phyloP scores from a whole-genome alignment of 2,329 filamentous ascomycete genomes.

The Colletotrichum eleusines region DNA sequence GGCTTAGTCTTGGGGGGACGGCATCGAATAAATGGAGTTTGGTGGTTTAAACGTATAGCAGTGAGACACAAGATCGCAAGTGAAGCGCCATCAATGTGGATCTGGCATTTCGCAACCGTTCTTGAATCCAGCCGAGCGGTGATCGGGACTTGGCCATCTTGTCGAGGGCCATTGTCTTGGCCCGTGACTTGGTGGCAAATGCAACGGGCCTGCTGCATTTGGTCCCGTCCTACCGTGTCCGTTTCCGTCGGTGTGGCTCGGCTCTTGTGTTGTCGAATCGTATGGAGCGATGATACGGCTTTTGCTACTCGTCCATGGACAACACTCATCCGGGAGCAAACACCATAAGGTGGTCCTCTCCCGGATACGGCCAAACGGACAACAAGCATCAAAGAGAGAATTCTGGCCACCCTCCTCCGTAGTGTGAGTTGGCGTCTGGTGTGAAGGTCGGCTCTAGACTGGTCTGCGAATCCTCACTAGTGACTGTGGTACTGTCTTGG shows the following conservation, averaged over 20 bases:
- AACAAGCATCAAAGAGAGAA: background rate
- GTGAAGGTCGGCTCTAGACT: slow-evolving; percentile 1
- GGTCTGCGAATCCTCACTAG: background rate
- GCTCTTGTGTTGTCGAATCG: slow-evolving; percentile 11
- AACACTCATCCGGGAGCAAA: slow-evolving; percentile 23
- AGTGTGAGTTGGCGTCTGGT: background rate
- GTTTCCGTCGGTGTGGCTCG: slow-evolving; percentile 22
- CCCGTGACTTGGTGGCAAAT: slow-evolving; percentile 21
- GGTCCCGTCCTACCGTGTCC: slow-evolving; percentile 21
- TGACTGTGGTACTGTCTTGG: slow-evolving; percentile 8
- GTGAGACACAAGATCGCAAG: slow-evolving; percentile 1
- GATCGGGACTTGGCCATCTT: slow-evolving; percentile 3
- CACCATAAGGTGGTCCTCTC: background rate
- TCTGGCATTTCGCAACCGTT: slow-evolving; percentile 10
- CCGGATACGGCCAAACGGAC: slow-evolving; percentile 22
- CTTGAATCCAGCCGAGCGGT: slow-evolving; percentile 5
- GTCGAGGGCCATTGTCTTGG: slow-evolving; percentile 18
- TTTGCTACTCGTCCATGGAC: background rate
- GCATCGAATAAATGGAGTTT: slow-evolving; percentile 31
- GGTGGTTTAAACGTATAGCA: background rate
- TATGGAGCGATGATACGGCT: background rate
- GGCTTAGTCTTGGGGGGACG: slow-evolving; percentile 25
- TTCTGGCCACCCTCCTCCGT: background rate
- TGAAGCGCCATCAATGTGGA: background rate
- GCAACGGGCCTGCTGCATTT: slow-evolving; percentile 26